phyloP scores from a whole-genome alignment of 208 protist genomes.

The Novymonas esmeraldas region DNA sequence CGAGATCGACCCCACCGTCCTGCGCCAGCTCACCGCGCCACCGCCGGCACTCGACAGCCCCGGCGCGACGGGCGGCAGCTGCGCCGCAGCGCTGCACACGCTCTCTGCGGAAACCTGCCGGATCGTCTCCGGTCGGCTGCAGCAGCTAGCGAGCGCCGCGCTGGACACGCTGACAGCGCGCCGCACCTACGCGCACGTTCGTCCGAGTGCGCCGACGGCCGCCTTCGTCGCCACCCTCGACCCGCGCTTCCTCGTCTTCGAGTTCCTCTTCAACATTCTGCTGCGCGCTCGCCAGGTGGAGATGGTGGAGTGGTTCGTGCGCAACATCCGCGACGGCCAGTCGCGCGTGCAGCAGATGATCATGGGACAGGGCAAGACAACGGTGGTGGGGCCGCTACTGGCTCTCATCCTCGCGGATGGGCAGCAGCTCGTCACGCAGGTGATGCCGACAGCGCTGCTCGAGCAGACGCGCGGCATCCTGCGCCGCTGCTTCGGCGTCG shows the following conservation, averaged over 20 bases:
- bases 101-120: constrained; percentile 29
- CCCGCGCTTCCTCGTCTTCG: constrained; percentile 92
- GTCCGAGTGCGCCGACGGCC: neutral
- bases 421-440: constrained; percentile 90
- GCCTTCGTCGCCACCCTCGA: constrained; percentile 50
- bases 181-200: constrained; percentile 60
- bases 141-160: constrained; percentile 46
- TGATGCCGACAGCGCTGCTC: constrained; percentile 93
- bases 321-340: constrained; percentile 55
- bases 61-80: neutral
- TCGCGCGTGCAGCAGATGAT: constrained; percentile 95
- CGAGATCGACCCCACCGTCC: constrained; percentile 36
- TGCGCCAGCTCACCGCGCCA: constrained; percentile 24
- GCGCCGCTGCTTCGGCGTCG: constrained; percentile 89
- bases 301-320: constrained; percentile 91
- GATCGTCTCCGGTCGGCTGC: constrained; percentile 38
- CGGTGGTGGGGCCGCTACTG: constrained; percentile 93
- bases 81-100: neutral
- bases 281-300: constrained; percentile 93
- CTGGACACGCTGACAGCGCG: constrained; percentile 57
- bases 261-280: constrained; percentile 94
- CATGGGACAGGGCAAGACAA: constrained; percentile 97
- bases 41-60: neutral
- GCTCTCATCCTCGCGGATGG: constrained; percentile 94
- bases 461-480: constrained; percentile 92